Base-by-base conservation (phyloP, 2,329 filamentous ascomycete genomes). In the Rutstroemia sp. region DNA sequence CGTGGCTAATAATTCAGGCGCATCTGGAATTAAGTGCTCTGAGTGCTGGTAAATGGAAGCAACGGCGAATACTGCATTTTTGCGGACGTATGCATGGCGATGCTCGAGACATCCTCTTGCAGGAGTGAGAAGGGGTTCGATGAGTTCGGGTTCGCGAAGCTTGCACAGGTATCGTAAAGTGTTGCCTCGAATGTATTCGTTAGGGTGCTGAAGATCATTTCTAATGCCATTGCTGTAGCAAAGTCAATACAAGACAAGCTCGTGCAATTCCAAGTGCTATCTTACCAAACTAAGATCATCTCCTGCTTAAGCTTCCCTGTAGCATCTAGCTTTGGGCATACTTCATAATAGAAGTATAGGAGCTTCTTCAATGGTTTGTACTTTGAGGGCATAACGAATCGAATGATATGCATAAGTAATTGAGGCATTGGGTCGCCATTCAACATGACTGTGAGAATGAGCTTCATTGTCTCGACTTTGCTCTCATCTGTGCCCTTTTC, bases 301-400 rank as follows among this genome's bases (percentile, higher is more conserved):
- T 99, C 94, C 75, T 99, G 94, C 80, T 96, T 96, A 63, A 99
- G 78, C 80, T 97, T 99, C 69, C 94, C 94, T 70, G 79, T 86
- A 54, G 86, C 79, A 73, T 99, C 94, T 57, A 91, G 85, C 77
- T 99, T 99, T 42, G 92, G 94, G 73, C 94, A 97, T 71, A 97
- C 94, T 76, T 99, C 94, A 72, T 97, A 96, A 78, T 99, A 99
- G 73, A 99, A 94, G 76, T 99, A 99, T 56, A 99, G 82, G 60
- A 99, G 81, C 78, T 99, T 99, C 83, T 99, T 99, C 68, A 99
- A 78, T 44, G 87, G 78, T 77, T 99, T 99, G 74, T 88, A 90
- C 78, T 95, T 96, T 61, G 91, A 96, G 14, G 94, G 94, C 94
- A 99, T 99, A 67, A 99, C 92, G 72, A 99, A 99, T 72, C 94